Percentiles rank a stretch among this genome's conserved stretches.
Conservation (phyloP, 139 green algal species). For the Klebsormidium nitens region DNA sequence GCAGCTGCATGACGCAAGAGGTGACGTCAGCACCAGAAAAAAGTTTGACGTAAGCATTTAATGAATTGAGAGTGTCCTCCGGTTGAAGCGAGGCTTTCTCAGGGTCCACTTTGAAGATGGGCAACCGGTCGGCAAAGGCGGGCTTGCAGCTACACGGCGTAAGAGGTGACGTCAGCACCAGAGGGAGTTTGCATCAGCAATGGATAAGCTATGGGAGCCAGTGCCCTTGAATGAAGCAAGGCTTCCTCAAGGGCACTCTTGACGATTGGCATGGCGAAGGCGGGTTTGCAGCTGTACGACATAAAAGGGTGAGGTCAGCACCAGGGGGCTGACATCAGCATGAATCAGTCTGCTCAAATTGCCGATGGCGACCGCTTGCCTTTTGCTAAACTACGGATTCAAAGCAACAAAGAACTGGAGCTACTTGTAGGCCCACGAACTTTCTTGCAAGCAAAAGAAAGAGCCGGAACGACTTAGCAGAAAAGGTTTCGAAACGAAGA, state of each 20-base stretch:
- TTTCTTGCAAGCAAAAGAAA: too few relatives aligned
- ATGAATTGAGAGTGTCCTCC: conserved; percentile 63
- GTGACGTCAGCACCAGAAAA: too few relatives aligned
- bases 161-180: too few relatives aligned
- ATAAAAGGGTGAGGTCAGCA: too few relatives aligned
- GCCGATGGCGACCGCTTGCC: too few relatives aligned
- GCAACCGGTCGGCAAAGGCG: neutral
- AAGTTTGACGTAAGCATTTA: conserved; percentile 40
- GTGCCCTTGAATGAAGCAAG: conserved; percentile 39
- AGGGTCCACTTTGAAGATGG: conserved; percentile 25
- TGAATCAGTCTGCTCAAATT: too few relatives aligned
- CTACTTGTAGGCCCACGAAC: too few relatives aligned
- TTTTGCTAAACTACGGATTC: too few relatives aligned
- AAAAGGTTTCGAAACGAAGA: too few relatives aligned
- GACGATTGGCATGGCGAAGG: conserved; percentile 12
- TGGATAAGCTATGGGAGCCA: conserved; percentile 65
- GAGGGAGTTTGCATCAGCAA: conserved; percentile 28
- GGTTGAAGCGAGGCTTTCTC: conserved; percentile 25
- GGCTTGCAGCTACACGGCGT: conserved; percentile 13
- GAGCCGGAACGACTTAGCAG: too few relatives aligned
- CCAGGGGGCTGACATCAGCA: too few relatives aligned
- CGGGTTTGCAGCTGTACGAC: conserved; percentile 14
- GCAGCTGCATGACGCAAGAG: neutral
- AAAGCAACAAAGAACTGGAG: too few relatives aligned
- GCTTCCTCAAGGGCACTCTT: conserved; percentile 13